Evolutionary conservation across 2,329 filamentous ascomycete genomes (phyloP).

Genomic region (Pleurostoma richardsiae): DNA sequence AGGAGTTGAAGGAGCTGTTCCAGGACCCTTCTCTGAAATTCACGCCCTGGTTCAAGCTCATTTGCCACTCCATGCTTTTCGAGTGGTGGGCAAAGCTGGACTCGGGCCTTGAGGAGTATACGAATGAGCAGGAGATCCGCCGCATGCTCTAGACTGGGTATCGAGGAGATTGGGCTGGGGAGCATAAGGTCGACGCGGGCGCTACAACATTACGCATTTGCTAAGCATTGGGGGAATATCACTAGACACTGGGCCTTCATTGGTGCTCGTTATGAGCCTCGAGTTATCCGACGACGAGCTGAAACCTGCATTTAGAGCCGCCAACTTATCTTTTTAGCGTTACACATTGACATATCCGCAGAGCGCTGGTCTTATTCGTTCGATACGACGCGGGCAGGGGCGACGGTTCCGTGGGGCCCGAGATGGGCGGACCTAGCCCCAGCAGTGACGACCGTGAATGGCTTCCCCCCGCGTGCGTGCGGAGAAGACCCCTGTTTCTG

Average conservation of each 20-base stretch:
- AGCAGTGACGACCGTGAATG: too few relatives aligned
- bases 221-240: neutral
- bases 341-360: neutral
- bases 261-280: neutral
- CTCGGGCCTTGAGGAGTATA: constrained; percentile 75
- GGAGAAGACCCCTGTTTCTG: neutral
- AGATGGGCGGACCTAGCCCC: too few relatives aligned
- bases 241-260: neutral
- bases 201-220: neutral
- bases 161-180: neutral
- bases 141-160: constrained; percentile 58
- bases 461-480: too few relatives aligned
- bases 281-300: constrained; percentile 2
- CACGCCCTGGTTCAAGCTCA: constrained; percentile 99
- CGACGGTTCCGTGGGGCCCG: too few relatives aligned
- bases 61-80: constrained; percentile 95
- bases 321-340: neutral
- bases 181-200: too few relatives aligned
- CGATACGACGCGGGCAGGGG: too few relatives aligned
- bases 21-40: constrained; percentile 75
- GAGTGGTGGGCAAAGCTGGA: constrained; percentile 94
- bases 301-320: neutral
- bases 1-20: constrained; percentile 82
- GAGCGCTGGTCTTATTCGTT: too few relatives aligned
- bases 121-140: constrained; percentile 80